Evolutionary conservation across 2,329 filamentous ascomycete species (phyloP), one percentile per base, ranked within the genome.

Genomic region (Exophiala oligosperma): DNA sequence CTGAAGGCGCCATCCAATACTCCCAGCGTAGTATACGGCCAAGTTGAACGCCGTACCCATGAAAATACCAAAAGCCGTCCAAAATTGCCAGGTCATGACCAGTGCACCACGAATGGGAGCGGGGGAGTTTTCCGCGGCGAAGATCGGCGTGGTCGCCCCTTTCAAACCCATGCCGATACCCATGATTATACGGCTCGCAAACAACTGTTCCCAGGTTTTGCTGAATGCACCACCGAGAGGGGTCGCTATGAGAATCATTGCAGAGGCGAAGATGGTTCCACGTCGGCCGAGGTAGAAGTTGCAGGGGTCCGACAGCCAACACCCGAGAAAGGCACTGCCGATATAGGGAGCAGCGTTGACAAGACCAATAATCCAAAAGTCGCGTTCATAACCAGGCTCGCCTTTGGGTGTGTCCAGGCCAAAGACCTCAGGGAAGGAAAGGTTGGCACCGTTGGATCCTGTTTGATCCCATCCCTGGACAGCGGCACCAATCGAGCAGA

Each of bases 1-100:
- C 67, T 86, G 84, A 24, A 87, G 72, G 35, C 86, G 76, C 86
- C 86, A 89, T 5, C 82, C 76, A 35, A 85, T 81, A 2, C 67
- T 67, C 21, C 83, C 82, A 0, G 76, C 83, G 54, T 81, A 73
- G 68, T 82, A 86, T 67, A 88, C 86, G 6, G 81, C 83, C 29
- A 88, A 73, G 66, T 86, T 84, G 48, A 79, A 83, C 5, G 79
- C 80, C 68, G 82, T 88, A n/a, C 85, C 84, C 14, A 69, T 29
- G 17, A 70, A 64, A 14, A 69, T 70, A 7, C 69, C 69, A 26
- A 56, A 60, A 26, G 58, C 58, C 1, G 62, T 62, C 62, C 62
- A 64, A 9, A 62, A 50, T 54, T 65, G 63, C 60, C 67, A 71
- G 17, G 62, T 64, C 56, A 67, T 70, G 26, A 71, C 67, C n/a